phyloP scores from a whole-genome alignment of 352 stramenopile species.

The Phytophthora kernoviae region DNA sequence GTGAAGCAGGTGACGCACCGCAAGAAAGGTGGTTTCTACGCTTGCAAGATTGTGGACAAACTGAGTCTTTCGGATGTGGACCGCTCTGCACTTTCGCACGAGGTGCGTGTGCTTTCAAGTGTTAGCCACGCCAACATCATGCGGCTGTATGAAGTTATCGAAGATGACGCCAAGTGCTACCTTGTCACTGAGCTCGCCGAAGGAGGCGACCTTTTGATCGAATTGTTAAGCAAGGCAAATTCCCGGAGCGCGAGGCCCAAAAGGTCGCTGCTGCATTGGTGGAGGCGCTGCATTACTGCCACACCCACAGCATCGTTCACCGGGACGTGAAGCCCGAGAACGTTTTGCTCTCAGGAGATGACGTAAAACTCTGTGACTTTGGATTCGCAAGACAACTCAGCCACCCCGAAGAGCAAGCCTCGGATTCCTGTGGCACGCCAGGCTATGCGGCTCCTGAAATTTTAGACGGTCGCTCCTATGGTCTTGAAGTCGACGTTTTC shows the following conservation, averaged over 20 bases:
- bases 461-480: conserved; percentile 81
- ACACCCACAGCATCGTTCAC: conserved; percentile 87
- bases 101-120: conserved; percentile 71
- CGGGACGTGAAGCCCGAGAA: conserved; percentile 90
- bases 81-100: conserved; percentile 70
- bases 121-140: conserved; percentile 91
- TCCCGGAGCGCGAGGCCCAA: conserved; percentile 67
- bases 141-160: conserved; percentile 92
- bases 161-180: conserved; percentile 96
- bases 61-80: conserved; percentile 72
- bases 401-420: conserved; percentile 64
- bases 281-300: conserved; percentile 92
- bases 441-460: conserved; percentile 88
- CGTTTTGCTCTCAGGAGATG: conserved; percentile 73
- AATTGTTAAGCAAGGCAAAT: conserved; percentile 87
- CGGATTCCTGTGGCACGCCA: conserved; percentile 82
- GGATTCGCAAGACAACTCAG: conserved; percentile 80
- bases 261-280: conserved; percentile 75
- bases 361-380: conserved; percentile 88
- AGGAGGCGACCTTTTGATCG: conserved; percentile 89
- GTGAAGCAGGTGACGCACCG: conserved; percentile 89
- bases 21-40: conserved; percentile 70
- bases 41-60: conserved; percentile 90
- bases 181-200: conserved; percentile 97
- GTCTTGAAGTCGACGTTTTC: conserved; percentile 86